Conservation (phyloP, 2,329 filamentous ascomycete genomes). For the Botrytis hyacinthi region DNA sequence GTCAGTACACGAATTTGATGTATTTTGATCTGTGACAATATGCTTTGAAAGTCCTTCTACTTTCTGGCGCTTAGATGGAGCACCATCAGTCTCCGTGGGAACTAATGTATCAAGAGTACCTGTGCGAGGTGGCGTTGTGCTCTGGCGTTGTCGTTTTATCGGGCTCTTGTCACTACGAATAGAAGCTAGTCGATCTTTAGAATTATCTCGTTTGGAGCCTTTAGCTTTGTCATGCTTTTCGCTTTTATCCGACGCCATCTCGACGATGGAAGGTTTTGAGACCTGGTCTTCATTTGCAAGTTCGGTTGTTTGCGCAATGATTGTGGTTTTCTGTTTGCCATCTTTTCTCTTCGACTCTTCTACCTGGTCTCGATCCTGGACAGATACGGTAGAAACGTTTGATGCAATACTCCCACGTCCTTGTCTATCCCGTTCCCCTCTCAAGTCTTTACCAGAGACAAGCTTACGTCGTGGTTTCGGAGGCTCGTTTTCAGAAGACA, state of each 20-base stretch:
- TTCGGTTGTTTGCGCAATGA: constrained; percentile 24
- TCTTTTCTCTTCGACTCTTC: constrained; percentile 52
- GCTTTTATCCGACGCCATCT: constrained; percentile 27
- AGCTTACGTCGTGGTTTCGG: constrained; percentile 61
- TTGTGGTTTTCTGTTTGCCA: constrained; percentile 40
- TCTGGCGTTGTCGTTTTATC: constrained; percentile 58
- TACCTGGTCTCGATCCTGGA: constrained; percentile 48
- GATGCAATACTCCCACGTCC: constrained; percentile 58
- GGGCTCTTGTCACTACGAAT: constrained; percentile 49
- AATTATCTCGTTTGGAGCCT: constrained; percentile 60
- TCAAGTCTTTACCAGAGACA: constrained; percentile 61
- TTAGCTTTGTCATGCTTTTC: constrained; percentile 52
- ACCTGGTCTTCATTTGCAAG: constrained; percentile 14
- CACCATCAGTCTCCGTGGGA: constrained; percentile 54
- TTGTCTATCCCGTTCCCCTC: constrained; percentile 51
- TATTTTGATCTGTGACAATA: constrained; percentile 29
- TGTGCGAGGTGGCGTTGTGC: constrained; percentile 54
- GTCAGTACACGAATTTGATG: constrained; percentile 35
- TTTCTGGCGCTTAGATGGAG: constrained; percentile 54
- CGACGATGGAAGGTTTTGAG: constrained; percentile 23
- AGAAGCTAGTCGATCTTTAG: constrained; percentile 51
- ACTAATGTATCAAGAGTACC: constrained; percentile 43
- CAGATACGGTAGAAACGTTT: constrained; percentile 49
- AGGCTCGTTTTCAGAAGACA: constrained; percentile 47
- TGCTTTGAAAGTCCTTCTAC: constrained; percentile 44